Conservation (phyloP, 768 basidiomycete species). For the Lactarius akahatsu region DNA sequence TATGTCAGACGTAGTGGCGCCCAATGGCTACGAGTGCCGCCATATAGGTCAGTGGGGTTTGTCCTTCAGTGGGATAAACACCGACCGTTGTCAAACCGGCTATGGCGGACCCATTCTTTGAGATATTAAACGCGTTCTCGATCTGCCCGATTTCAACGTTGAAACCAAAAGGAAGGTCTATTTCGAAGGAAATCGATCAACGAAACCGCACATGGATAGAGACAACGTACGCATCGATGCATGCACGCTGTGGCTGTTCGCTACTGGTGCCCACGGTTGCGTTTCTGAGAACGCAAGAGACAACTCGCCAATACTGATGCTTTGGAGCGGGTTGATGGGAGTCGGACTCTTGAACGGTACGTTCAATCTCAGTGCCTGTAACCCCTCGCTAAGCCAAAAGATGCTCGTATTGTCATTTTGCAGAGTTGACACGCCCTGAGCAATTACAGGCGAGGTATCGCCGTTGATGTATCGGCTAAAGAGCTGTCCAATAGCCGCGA, state of each 20-base stretch:
- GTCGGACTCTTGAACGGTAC: conserved; percentile 58
- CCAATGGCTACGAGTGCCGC: conserved; percentile 46
- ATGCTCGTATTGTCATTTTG: conserved; percentile 56
- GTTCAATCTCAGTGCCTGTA: conserved; percentile 54
- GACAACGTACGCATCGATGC: conserved; percentile 51
- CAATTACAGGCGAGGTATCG: conserved; percentile 55
- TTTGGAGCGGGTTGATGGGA: conserved; percentile 61
- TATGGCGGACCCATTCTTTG: conserved; percentile 50
- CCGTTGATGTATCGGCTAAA: conserved; percentile 75
- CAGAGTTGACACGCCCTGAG: conserved; percentile 56
- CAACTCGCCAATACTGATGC: conserved; percentile 62
- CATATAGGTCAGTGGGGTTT: not conserved
- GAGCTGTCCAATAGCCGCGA: conserved; percentile 54
- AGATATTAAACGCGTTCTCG: conserved; percentile 62
- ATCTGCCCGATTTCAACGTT: conserved; percentile 56
- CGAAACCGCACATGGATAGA: not conserved
- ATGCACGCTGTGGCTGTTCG: conserved; percentile 56
- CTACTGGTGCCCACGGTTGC: conserved; percentile 57
- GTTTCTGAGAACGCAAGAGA: conserved; percentile 54
- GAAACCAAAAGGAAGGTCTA: conserved; percentile 75
- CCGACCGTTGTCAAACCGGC: conserved; percentile 60
- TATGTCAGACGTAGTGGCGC: conserved; percentile 63
- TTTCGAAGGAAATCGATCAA: not conserved
- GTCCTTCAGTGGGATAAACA: not conserved
- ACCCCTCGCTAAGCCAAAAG: conserved; percentile 65